Base-by-base conservation (phyloP, 2,329 filamentous ascomycete species). In the Xylariaceae sp. region DNA sequence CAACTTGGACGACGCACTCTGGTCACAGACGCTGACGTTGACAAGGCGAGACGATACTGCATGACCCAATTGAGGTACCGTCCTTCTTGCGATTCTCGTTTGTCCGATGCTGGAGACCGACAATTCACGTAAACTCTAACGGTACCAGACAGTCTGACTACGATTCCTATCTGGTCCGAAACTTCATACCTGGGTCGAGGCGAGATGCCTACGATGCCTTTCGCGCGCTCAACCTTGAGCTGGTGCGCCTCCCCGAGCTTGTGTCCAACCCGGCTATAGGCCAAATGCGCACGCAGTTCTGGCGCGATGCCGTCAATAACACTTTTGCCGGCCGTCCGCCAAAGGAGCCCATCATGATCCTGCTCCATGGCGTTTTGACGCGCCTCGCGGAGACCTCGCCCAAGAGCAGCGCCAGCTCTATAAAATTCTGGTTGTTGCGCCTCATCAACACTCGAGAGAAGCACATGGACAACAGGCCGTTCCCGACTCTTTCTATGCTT, bases 261-360 rank as follows among this genome's bases (percentile, higher is more conserved):
- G 92, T 94, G 18, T 94, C 89, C 44, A 94, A 88, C 56, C 84
- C 88, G n/a, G 87, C 86, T 3, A 88, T 97, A 56, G 92, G 90
- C 47, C 79, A 86, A 49, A 84, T 97, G 79, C 90, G 94, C 60
- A 86, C 96, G 72, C 89, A 96, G 70, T 97, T 97, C 76, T 97
- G 94, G 89, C 84, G 89, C 47, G 92, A 97, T 63, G 84, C 89
- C 4, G 76, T 99, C 48, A 81, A 86, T 50, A 85, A 86, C 57
- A 87, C 89, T 1, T 87, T 96, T 56, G 79, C 86, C 1, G 88
- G 87, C 30, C 76, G 78, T 0, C 92, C 94, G 1, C 91, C 92
- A 1, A 89, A 91, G 65, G 92, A 99, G 69, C 94, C 94, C 19
- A 89, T 96, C 40, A 92, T 92, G 54, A 81, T 96, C 29, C 77